Percentiles rank a stretch among this genome's conserved stretches.
phyloP scores from a whole-genome alignment of 2,329 filamentous ascomycete genomes.

The Scortechinia acanthostroma region DNA sequence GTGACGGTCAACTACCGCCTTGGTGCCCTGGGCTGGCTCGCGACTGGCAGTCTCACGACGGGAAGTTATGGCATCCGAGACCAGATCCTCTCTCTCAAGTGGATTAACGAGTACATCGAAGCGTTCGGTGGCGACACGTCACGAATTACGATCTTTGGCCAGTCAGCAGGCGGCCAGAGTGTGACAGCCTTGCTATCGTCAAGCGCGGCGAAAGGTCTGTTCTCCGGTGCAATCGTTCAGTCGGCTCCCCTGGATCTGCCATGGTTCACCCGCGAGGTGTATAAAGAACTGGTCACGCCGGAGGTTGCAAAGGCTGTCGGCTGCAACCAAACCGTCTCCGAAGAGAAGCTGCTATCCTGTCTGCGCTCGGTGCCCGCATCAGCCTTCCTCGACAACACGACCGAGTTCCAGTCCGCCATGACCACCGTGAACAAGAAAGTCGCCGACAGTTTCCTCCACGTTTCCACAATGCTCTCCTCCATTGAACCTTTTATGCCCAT shows the following conservation, averaged over 20 bases:
- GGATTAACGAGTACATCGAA: background rate
- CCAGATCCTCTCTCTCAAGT: background rate
- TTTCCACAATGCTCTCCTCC: conserved; percentile 7
- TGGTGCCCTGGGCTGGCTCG: background rate
- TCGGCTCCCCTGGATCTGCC: conserved; percentile 14
- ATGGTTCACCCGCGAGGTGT: conserved; percentile 14
- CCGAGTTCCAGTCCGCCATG: background rate
- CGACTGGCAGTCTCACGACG: background rate
- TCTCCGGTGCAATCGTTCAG: conserved; percentile 15
- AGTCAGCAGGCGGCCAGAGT: conserved; percentile 4
- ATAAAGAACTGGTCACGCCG: conserved; percentile 6
- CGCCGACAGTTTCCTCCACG: background rate
- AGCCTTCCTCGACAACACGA: background rate
- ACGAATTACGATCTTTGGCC: background rate
- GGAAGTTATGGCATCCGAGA: background rate
- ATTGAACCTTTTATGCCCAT: conserved; percentile 15
- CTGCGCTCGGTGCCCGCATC: background rate
- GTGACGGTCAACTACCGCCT: background rate
- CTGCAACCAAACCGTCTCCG: background rate
- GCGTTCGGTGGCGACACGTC: background rate
- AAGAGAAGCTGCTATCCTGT: background rate
- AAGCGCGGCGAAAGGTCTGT: conserved; percentile 12
- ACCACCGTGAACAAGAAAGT: background rate
- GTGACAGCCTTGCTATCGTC: conserved; percentile 14
- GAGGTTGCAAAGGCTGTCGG: background rate